Conservation (phyloP, 1,139 yeast genomes). For the Suzukiozyma palmioleophila region DNA sequence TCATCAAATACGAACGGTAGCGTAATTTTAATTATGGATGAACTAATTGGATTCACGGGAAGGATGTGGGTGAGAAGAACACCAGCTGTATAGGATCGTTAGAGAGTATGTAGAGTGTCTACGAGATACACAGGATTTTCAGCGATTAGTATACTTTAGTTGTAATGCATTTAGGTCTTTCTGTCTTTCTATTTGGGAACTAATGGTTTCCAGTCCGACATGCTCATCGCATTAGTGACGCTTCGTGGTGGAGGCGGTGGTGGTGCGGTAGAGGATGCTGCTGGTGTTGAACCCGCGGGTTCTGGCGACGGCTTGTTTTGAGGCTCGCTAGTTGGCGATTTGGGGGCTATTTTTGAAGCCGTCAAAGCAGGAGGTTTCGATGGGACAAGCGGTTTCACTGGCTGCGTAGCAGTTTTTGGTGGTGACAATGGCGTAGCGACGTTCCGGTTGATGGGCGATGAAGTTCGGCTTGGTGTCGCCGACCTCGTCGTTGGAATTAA, state of each 20-base stretch:
- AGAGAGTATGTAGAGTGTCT: too few species aligned
- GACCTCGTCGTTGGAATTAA: constrained; percentile 36
- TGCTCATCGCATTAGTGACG: constrained; percentile 15
- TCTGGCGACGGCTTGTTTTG: constrained; percentile 8
- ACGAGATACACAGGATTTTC: too few species aligned
- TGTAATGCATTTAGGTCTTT: neutral
- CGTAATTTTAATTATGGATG: too few species aligned
- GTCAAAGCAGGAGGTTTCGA: constrained; percentile 28
- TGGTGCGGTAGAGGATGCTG: constrained; percentile 12
- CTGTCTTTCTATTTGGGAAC: constrained; percentile 32
- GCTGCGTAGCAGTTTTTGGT: constrained; percentile 7
- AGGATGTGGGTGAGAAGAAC: too few species aligned
- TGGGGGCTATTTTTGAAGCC: constrained; percentile 11
- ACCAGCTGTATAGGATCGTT: too few species aligned
- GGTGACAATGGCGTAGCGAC: constrained; percentile 6
- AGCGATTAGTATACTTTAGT: too few species aligned
- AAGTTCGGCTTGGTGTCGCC: constrained; percentile 17
- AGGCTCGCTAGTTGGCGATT: neutral
- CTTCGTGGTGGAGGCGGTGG: constrained; percentile 27
- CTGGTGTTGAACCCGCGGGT: neutral
- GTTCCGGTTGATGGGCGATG: constrained; percentile 5
- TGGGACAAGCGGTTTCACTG: constrained; percentile 33
- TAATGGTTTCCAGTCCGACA: constrained; percentile 57
- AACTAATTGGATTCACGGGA: too few species aligned
- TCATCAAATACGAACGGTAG: too few species aligned